These are phyloP conservation scores for Coemansia sp. DNA, from an alignment of 192 early-diverging fungal species.

Conservation along the genomic window DNA sequence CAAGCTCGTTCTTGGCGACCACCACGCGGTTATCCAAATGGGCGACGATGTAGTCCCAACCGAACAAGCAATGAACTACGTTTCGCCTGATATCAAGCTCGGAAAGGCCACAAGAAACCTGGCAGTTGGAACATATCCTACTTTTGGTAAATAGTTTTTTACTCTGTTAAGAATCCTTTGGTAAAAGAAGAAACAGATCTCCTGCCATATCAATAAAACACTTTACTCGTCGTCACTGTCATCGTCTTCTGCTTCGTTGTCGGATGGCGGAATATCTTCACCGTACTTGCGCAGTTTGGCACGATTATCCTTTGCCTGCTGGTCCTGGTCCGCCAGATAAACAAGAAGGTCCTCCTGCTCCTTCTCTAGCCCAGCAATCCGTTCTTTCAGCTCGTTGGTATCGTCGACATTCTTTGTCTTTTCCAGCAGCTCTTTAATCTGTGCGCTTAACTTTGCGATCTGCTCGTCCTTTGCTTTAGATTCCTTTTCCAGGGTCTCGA, in stretches of 20 bases:
- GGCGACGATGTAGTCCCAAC: slow-evolving; percentile 31
- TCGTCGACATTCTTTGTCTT: slow-evolving; percentile 19
- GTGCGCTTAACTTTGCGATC: slow-evolving; percentile 42
- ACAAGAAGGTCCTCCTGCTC: slow-evolving; percentile 87
- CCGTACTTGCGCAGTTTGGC: slow-evolving; percentile 56
- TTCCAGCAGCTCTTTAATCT: slow-evolving; percentile 65
- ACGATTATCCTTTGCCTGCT: slow-evolving; percentile 59
- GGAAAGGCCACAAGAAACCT: slow-evolving; percentile 28
- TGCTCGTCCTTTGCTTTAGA: slow-evolving; percentile 46
- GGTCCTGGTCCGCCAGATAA: slow-evolving; percentile 82
- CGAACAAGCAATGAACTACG: slow-evolving; percentile 30
- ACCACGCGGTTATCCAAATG: slow-evolving; percentile 37
- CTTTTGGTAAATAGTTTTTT: neutral
- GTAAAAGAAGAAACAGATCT: no score
- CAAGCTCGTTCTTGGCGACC: slow-evolving; percentile 45
- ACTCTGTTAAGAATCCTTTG: neutral
- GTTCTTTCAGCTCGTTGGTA: slow-evolving; percentile 49
- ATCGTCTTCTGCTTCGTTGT: slow-evolving; percentile 61
- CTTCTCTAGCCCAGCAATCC: slow-evolving; percentile 48
- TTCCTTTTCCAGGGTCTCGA: slow-evolving; percentile 23
- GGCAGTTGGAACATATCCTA: slow-evolving; percentile 23
- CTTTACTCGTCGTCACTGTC: no score
- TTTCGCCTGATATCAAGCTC: slow-evolving; percentile 47
- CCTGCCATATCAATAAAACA: no score
- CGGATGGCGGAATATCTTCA: slow-evolving; percentile 53